Conservation (phyloP, 106 monocot species). For the Allium fistulosum region DNA sequence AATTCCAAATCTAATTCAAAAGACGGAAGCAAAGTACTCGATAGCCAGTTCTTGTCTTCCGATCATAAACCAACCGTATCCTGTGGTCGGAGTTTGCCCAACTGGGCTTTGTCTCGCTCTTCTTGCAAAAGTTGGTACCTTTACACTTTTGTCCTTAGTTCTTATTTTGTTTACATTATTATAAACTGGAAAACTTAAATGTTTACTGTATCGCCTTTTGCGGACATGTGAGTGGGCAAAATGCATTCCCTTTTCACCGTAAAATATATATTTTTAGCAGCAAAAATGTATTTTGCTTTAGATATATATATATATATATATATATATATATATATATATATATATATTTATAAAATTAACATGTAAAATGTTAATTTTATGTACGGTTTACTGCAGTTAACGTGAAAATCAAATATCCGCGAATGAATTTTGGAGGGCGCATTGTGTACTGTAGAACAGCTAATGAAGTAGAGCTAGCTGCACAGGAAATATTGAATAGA, state of each 20-base stretch:
- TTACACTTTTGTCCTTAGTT: not conserved
- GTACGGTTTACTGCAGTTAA: slow-evolving; percentile 21
- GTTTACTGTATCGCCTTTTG: not conserved
- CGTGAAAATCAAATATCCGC: slow-evolving; percentile 29
- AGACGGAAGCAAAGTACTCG: slow-evolving; percentile 2
- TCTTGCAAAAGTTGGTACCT: slow-evolving; percentile 18
- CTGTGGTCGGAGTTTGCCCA: slow-evolving; percentile 40
- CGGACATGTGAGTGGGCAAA: not conserved
- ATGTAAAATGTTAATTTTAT: not conserved
- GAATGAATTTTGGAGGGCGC: slow-evolving; percentile 51
- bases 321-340: too few relatives aligned
- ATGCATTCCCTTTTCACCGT: not conserved
- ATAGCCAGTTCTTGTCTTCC: not conserved
- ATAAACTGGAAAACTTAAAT: not conserved
- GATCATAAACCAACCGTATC: slow-evolving; percentile 1
- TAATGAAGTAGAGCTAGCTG: slow-evolving; percentile 62
- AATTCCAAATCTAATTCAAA: too few relatives aligned
- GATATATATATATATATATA: not conserved
- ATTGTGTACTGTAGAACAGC: slow-evolving; percentile 65
- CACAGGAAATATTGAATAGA: slow-evolving; percentile 43
- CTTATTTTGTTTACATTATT: not conserved
- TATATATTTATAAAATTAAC: not conserved
- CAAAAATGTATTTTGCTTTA: not conserved
- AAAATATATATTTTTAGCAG: not conserved
- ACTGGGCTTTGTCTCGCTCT: slow-evolving; percentile 19